Base-by-base conservation (phyloP, 352 stramenopile genomes). In the Phytophthora nicotianae region DNA sequence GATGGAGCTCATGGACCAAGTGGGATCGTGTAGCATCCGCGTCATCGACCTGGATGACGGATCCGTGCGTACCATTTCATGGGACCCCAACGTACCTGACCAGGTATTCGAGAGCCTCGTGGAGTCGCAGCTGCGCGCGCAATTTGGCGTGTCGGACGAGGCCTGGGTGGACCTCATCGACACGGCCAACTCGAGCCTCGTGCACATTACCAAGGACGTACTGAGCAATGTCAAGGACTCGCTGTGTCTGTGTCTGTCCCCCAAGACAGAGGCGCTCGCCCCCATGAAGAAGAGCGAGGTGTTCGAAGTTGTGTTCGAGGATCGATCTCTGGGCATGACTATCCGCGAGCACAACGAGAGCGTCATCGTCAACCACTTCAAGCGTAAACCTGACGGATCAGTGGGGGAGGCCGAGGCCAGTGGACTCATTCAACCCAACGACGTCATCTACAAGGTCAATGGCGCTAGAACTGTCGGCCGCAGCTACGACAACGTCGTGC, bases 391-490 rank as follows among this genome's bases (percentile, higher is more conserved):
- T 0, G 78, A 91, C 62, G 83, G 83, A 9, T 62, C 62, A 0
- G 33, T 73, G 8, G 73, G 80, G n/a, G 75, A 84, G 4, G 83
- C 86, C 3, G 81, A 95, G 43, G 65, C 72, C 14, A 83, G 70
- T 32, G 72, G 78, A 37, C 64, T 57, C 17, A 89, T 95, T 62
- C 76, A 79, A 26, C 43, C 78, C n/a, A 72, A 82, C 48, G 86
- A 95, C 60, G 81, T 95, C 57, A 91, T 95, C 61, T 93, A 95
- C 77, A 95, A 95, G 58, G 86, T 95, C 23, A 82, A 91, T 45
- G 86, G 86, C 8, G 74, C 83, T 13, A 70, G 86, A 35, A 91
- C 86, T 1, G 78, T 93, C 24, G 86, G 84, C 5, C 78, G 84
- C 38, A 89, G 74, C 68, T 95, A 93, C 64, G 86, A 95, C 50